Percentiles rank a stretch among this genome's conserved stretches.
These are phyloP conservation scores for Xylariaceae sp. DNA, from an alignment of 2,329 filamentous ascomycete species.

Conservation along the genomic window DNA sequence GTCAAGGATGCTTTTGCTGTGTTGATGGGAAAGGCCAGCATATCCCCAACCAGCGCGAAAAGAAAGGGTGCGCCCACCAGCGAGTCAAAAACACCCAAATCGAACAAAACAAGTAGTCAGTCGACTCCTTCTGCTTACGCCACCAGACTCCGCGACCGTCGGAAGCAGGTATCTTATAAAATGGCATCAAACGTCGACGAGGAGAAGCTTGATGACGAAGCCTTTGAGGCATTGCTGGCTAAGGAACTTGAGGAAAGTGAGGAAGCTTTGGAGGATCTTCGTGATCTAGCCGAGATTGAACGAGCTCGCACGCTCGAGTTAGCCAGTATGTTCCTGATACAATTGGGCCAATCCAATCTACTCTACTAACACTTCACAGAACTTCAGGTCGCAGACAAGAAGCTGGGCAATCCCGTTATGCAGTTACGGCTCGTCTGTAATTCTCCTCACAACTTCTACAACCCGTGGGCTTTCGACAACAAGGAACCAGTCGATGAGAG, in stretches of 20 bases:
- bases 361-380: conserved; percentile 43
- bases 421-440: conserved; percentile 91
- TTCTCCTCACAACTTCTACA: conserved; percentile 93
- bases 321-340: conserved; percentile 56
- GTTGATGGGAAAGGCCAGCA: conserved; percentile 44
- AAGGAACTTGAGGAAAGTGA: conserved; percentile 49
- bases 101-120: conserved; percentile 65
- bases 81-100: conserved; percentile 53
- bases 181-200: conserved; percentile 56
- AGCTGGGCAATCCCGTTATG: conserved; percentile 86
- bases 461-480: conserved; percentile 66
- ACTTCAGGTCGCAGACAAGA: conserved; percentile 83
- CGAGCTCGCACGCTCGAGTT: conserved; percentile 64
- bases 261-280: conserved; percentile 32
- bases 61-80: conserved; percentile 35
- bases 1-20: conserved; percentile 46
- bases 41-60: conserved; percentile 26
- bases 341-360: background rate
- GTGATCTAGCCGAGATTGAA: conserved; percentile 57
- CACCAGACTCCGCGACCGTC: conserved; percentile 41
- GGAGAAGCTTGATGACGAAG: conserved; percentile 67
- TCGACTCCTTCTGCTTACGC: conserved; percentile 61
- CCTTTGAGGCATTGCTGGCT: conserved; percentile 75
- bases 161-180: conserved; percentile 44
- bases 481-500: conserved; percentile 65